Percentiles rank a stretch among this genome's conserved stretches.
phyloP scores from a whole-genome alignment of 2,329 filamentous ascomycete genomes.

The Curvularia spicifera region DNA sequence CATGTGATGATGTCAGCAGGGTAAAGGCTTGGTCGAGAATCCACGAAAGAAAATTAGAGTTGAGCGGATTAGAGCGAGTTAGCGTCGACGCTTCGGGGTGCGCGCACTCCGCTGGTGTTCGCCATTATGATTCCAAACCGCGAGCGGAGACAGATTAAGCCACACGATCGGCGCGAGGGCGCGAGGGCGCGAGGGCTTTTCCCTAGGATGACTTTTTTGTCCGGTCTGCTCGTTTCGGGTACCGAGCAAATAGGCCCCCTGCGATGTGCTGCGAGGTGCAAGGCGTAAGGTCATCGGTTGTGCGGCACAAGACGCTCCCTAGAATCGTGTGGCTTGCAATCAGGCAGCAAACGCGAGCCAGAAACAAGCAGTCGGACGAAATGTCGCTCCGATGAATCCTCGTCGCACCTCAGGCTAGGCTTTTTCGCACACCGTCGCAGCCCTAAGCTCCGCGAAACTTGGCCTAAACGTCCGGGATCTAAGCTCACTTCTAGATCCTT shows the following conservation, averaged over 20 bases:
- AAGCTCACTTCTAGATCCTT: background rate
- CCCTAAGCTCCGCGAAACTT: background rate
- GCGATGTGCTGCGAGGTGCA: slow-evolving; percentile 14
- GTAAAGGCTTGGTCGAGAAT: background rate
- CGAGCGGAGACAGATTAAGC: slow-evolving; percentile 2
- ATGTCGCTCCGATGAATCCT: background rate
- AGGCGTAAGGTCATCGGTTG: slow-evolving; percentile 11
- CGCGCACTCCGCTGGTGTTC: background rate
- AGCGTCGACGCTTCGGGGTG: background rate
- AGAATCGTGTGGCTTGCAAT: background rate
- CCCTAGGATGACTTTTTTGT: background rate
- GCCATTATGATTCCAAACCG: background rate
- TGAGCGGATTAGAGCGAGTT: background rate
- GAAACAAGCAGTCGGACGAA: background rate
- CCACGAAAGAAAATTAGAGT: background rate
- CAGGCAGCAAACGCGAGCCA: slow-evolving; percentile 13
- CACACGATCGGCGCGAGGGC: slow-evolving; percentile 3
- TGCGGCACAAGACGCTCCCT: background rate
- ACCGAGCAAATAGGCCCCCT: slow-evolving; percentile 3
- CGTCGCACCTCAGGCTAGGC: background rate
- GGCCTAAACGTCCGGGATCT: background rate
- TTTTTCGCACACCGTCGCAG: background rate
- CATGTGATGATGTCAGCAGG: background rate
- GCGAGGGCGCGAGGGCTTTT: slow-evolving; percentile 2
- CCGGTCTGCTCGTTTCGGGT: background rate